A percentile compares a stretch with the other conserved stretches of the same genome.
phyloP scores from a whole-genome alignment of 495 filamentous ascomycete species.

The Amniculicola lignicola region DNA sequence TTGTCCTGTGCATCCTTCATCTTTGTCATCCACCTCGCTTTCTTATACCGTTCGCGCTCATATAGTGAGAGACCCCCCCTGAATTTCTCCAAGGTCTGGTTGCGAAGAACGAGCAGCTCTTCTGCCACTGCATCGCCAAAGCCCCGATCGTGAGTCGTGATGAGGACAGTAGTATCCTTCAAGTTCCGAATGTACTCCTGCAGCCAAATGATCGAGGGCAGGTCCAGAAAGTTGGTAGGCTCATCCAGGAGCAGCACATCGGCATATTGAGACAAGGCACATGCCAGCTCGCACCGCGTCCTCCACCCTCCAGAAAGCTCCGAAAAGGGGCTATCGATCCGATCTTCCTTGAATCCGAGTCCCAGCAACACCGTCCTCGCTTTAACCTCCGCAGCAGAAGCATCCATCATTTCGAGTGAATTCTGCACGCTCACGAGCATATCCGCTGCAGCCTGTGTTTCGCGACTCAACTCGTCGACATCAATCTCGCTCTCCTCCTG shows the following conservation, averaged over 20 bases:
- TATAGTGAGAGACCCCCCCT: conserved; percentile 67
- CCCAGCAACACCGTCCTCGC: conserved; percentile 42
- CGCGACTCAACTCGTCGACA: conserved; percentile 24
- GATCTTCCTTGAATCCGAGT: conserved; percentile 66
- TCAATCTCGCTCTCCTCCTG: conserved; percentile 29
- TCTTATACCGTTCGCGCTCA: conserved; percentile 62
- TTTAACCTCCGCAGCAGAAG: conserved; percentile 36
- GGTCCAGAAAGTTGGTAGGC: conserved; percentile 80
- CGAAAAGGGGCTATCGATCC: conserved; percentile 54
- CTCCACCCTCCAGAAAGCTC: conserved; percentile 76
- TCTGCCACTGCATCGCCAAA: conserved; percentile 70
- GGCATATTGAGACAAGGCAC: conserved; percentile 62
- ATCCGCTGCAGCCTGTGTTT: conserved; percentile 35
- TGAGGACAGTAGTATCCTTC: conserved; percentile 54
- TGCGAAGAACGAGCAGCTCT: conserved; percentile 70
- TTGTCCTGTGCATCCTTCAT: conserved; percentile 78
- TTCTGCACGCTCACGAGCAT: conserved; percentile 35
- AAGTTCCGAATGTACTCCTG: conserved; percentile 63
- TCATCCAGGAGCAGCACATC: conserved; percentile 84
- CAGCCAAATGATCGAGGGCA: conserved; percentile 80
- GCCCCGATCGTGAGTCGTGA: conserved; percentile 77
- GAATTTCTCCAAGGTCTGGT: conserved; percentile 65
- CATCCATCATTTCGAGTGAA: conserved; percentile 32
- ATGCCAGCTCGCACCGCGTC: conserved; percentile 68
- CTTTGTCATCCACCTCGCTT: conserved; percentile 60